These are phyloP conservation scores for Pisolithus sp. DNA, from an alignment of 768 basidiomycete genomes.

Conservation along the genomic window DNA sequence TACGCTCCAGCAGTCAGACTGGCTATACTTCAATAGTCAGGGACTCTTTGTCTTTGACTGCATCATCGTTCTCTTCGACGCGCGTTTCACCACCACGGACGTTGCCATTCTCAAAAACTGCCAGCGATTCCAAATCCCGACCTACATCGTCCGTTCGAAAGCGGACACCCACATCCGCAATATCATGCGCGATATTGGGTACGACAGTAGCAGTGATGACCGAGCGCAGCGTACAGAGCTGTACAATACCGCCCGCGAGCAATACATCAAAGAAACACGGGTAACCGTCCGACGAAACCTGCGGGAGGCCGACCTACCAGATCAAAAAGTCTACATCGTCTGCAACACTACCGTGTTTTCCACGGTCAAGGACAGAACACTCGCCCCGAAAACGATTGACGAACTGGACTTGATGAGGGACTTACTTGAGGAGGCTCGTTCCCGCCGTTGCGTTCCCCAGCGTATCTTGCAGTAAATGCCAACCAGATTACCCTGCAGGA, in stretches of 20 bases:
- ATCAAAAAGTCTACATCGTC: constrained; percentile 19
- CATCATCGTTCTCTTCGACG: constrained; percentile 12
- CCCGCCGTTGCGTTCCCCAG: constrained; percentile 6
- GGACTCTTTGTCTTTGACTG: constrained; percentile 18
- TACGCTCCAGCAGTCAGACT: constrained; percentile 17
- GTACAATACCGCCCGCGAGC: constrained; percentile 10
- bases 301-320: constrained; percentile 10
- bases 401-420: constrained; percentile 13
- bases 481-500: neutral
- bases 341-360: constrained; percentile 9
- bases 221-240: constrained; percentile 1
- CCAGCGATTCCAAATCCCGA: constrained; percentile 9
- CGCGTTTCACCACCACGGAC: constrained; percentile 11
- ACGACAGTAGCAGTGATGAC: constrained; percentile 6
- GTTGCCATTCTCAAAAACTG: constrained; percentile 10
- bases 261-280: constrained; percentile 17
- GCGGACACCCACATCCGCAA: constrained; percentile 13
- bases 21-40: constrained; percentile 25
- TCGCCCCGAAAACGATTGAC: constrained; percentile 8
- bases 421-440: constrained; percentile 7
- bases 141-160: constrained; percentile 15
- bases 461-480: neutral
- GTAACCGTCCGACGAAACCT: constrained; percentile 11
- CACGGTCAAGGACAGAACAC: constrained; percentile 2
- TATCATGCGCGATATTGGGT: constrained; percentile 7